Conservation (phyloP, 345 rosid genomes). For the Lepidium aucheri region DNA sequence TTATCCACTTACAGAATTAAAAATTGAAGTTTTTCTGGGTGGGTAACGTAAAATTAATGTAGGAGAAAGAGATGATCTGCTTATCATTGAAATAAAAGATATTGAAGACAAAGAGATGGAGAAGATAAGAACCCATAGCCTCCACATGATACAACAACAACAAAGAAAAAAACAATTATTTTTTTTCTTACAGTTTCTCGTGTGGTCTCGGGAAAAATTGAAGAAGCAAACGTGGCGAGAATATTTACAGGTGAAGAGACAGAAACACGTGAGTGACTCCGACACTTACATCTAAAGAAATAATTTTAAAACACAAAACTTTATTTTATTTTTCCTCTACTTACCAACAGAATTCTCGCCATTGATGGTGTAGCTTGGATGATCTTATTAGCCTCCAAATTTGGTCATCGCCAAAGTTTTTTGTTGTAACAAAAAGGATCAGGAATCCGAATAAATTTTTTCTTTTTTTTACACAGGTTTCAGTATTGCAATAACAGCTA, state of each 20-base stretch:
- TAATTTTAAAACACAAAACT: not conserved
- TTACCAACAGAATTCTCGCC: conserved; percentile 15
- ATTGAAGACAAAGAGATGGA: not conserved
- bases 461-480: not conserved
- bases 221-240: conserved; percentile 28
- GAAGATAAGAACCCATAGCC: conserved; percentile 16
- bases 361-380: conserved; percentile 8
- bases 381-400: not conserved
- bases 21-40: not conserved
- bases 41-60: not conserved
- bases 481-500: not conserved
- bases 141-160: conserved; percentile 8
- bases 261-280: conserved; percentile 24
- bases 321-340: not conserved
- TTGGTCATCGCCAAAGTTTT: not conserved
- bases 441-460: not conserved
- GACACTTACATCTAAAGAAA: conserved; percentile 6
- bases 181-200: not conserved
- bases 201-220: conserved; percentile 14
- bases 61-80: conserved; percentile 15
- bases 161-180: not conserved
- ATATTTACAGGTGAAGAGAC: conserved; percentile 31
- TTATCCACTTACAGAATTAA: not conserved
- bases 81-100: conserved; percentile 3
- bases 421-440: not conserved